Evolutionary conservation across 192 early-diverging fungal species (phyloP), one percentile per base, ranked within the genome.

Genomic region (Coemansia biformis): DNA sequence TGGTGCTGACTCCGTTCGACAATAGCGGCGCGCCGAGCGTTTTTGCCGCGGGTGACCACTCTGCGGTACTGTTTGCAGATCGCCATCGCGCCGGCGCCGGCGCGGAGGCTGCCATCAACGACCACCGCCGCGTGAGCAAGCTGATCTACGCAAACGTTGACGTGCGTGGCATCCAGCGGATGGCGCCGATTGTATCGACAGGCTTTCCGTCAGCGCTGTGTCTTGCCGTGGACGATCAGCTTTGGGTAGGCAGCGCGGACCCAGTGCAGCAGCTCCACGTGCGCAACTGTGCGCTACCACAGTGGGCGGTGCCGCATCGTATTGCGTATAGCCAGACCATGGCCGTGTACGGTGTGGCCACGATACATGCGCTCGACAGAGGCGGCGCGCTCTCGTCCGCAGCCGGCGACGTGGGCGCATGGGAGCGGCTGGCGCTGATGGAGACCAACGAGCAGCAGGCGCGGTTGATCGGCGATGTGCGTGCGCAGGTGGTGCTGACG

Each of bases 61-160:
- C 96, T 0, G 86, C 91, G 0, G 80, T 98, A 16, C 76, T 72
- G 17, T 72, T 56, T 91, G 41, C 80, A 82, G 50, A 78, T 66
- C 18, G 35, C 6, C 40, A 43, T n/a, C 34, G 32, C 11, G 22
- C 41, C 5, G 24, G 34, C 11, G 19, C 16, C 21, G 43, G 21
- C 0, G 6, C 18, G 9, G n/a, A n/a, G n/a, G n/a, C n/a, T n/a
- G n/a, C n/a, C n/a, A n/a, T n/a, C n/a, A n/a, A n/a, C n/a, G n/a
- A n/a, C n/a, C n/a, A n/a, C n/a, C n/a, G n/a, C n/a, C 39, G 36
- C 19, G 75, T 80, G 46, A 63, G 77, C 13, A 87, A 87, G 57
- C 71, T 98, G 8, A 38, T 87, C 29, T 96, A 83, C 51, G 89
- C 89, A 4, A 86, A 82, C 39, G 84, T 98, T 31, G 93, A 96